A percentile compares a stretch with the other conserved stretches of the same genome.
Evolutionary conservation across 345 rosid genomes (phyloP).

Genomic region (Odontarrhena argentea): DNA sequence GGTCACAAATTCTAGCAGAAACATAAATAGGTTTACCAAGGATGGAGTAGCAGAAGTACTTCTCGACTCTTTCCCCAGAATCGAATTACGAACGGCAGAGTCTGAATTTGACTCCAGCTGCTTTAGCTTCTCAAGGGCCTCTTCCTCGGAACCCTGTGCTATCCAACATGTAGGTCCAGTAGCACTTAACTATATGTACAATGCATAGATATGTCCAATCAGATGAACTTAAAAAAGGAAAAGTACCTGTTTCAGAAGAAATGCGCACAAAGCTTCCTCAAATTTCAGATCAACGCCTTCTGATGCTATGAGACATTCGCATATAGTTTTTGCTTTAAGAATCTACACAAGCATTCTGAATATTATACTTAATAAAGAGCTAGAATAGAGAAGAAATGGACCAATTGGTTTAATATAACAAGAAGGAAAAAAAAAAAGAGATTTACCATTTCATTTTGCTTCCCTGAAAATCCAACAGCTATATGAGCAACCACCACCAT

Average conservation of each 20-base stretch:
- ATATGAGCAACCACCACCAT: slow-evolving; percentile 75
- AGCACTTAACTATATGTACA: slow-evolving; percentile 33
- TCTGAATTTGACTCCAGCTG: slow-evolving; percentile 67
- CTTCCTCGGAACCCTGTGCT: slow-evolving; percentile 75
- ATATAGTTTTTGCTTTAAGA: slow-evolving; percentile 69
- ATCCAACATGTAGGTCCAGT: slow-evolving; percentile 39
- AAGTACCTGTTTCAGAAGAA: slow-evolving; percentile 85
- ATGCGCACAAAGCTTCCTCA: slow-evolving; percentile 82
- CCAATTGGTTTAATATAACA: slow-evolving; percentile 29
- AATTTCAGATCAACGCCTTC: slow-evolving; percentile 86
- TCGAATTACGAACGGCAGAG: slow-evolving; percentile 52
- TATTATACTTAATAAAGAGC: slow-evolving; percentile 26
- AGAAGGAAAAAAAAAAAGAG: slow-evolving; percentile 30
- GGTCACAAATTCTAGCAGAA: slow-evolving; percentile 13
- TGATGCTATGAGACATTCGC: slow-evolving; percentile 81
- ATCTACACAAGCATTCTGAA: slow-evolving; percentile 56
- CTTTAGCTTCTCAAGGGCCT: slow-evolving; percentile 69
- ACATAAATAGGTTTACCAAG: slow-evolving; percentile 52
- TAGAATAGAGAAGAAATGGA: slow-evolving; percentile 1
- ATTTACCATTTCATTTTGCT: slow-evolving; percentile 75
- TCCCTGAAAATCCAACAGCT: slow-evolving; percentile 84
- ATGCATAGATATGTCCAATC: slow-evolving; percentile 22
- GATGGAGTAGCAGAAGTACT: slow-evolving; percentile 54
- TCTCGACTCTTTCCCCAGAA: slow-evolving; percentile 53
- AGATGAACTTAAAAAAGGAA: slow-evolving; percentile 20